Conservation (phyloP, 139 green algal genomes). For the Gonium pectorale region DNA sequence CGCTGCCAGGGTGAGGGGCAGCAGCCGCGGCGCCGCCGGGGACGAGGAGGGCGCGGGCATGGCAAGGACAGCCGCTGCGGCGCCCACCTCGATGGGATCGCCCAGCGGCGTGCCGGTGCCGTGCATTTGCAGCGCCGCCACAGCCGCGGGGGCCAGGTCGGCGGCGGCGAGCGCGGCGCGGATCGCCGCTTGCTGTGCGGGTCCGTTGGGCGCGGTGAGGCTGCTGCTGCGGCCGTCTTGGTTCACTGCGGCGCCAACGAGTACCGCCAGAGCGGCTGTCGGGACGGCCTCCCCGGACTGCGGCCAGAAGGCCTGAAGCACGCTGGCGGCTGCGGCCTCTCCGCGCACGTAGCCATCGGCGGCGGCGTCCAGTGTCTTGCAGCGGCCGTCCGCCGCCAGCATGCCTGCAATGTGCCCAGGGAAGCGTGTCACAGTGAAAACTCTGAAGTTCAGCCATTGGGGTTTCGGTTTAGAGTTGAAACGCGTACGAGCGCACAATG, state of each 20-base stretch:
- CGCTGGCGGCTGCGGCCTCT: constrained; percentile 70
- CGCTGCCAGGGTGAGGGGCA: constrained; percentile 71
- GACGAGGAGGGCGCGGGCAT: neutral
- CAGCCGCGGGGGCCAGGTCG: constrained; percentile 9
- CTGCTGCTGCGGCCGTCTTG: constrained; percentile 90
- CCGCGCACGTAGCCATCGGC: constrained; percentile 87
- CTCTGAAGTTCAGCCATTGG: too few species aligned
- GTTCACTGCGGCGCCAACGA: constrained; percentile 81
- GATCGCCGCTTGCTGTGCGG: constrained; percentile 86
- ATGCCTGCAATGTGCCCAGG: constrained; percentile 77
- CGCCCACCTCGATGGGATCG: constrained; percentile 92
- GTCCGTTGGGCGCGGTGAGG: constrained; percentile 91
- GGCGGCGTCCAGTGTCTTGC: constrained; percentile 84
- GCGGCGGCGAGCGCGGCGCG: constrained; percentile 62
- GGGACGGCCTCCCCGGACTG: neutral
- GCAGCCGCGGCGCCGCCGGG: neutral
- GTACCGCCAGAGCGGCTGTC: constrained; percentile 40
- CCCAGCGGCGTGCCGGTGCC: constrained; percentile 87
- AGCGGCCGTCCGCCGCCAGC: constrained; percentile 81
- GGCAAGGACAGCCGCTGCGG: constrained; percentile 58
- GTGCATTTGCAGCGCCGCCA: constrained; percentile 82
- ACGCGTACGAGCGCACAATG: too few species aligned
- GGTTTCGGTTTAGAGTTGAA: too few species aligned
- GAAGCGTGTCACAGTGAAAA: too few species aligned
- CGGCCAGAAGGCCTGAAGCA: constrained; percentile 31